Base-by-base conservation (phyloP, 345 rosid genomes). In the Acer saccharum region DNA sequence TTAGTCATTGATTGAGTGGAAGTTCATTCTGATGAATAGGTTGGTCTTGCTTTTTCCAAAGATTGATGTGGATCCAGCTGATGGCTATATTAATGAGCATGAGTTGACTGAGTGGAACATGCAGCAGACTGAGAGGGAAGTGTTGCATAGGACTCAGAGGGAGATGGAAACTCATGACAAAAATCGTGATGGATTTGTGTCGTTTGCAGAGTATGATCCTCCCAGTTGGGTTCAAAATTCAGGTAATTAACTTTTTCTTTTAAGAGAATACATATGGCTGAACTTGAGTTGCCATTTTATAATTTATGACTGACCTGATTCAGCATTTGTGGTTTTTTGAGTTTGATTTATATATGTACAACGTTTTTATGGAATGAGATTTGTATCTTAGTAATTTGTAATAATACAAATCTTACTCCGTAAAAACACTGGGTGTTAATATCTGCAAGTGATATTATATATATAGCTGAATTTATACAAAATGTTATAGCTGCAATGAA, bases 131-230 rank as follows among this genome's bases (percentile, higher is more conserved):
- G 83, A 44, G 72, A 89, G 76, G 81, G 99, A 97, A 84, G 93
- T 88, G 16, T 62, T 90, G 84, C 94, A 93, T 67, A 88, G 98
- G 83, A 85, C 91, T 82, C 87, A 84, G 78, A 90, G 98, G 82
- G 98, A 94, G 69, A 81, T 97, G 95, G 98, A 93, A 72, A 82
- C 88, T 86, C 99, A 94, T 79, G 98, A 97, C 77, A 91, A 82
- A 82, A 97, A 97, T 84, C 89, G 86, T 71, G 98, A 94, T 82
- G 97, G 98, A 3, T 82, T 87, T 21, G 71, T 94, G 74, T 90
- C 99, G 0, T 96, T 87, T 61, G 80, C 90, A 4, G 97, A 96
- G 86, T 96, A 96, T 62, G 97, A 96, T 68, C 95, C 98, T 2
- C 98, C 99, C 5, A 87, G 87, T 72, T 96, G 99, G 97, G 97